Evolutionary conservation across 345 rosid species (phyloP), one percentile per base, ranked within the genome.

Genomic region (Salix caprea): DNA sequence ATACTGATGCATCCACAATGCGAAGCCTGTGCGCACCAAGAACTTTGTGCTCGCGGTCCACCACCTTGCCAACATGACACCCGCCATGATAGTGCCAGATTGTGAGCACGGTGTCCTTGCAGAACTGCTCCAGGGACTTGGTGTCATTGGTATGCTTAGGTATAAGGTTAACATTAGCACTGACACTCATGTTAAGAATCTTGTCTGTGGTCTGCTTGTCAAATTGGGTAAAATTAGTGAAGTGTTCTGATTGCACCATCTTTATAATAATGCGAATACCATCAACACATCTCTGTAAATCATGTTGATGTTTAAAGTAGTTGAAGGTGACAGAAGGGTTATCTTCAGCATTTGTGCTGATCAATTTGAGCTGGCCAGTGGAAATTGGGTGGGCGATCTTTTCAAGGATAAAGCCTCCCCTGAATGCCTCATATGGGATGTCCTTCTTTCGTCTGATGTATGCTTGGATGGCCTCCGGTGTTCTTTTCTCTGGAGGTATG

Each of bases 11-110:
- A 81, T 96, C 99, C 7, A 96, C 88, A 21, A 94, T 79, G 7
- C 98, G 88, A 58, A 96, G 94, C 89, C 88, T 84, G 7, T 75
- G 61, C 28, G 90, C 89, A 16, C 97, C 97, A 62, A 92, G 86
- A 79, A 96, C 94, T 80, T 78, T 86, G 67, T 75, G 73, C 70
- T 88, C 78, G 30, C 76, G 76, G 79, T 65, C 79, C 73, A 96
- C 97, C 21, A 96, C 99, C 84, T 86, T 89, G 15, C 94, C 94
- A 11, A 94, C 97, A 70, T 86, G 92, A 67, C 97, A 90, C 9
- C 99, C 99, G 13, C 98, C 99, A 65, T 96, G 99, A 74, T 90
- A 96, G 56, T 96, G 99, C 99, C 98, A 96, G 42, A 96, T 96
- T 39, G 97, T 89, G 90, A 92, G 86, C 75, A 96, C 97, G 8